phyloP scores from a whole-genome alignment of 164 flowering plant genomes.

The grape (Vitis vinifera) region ASM3070453v1 NC_081814.1:26779501-26780000 shows the following conservation, averaged over 20 bases:
- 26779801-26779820: slow-evolving; percentile 32
- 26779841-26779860: slow-evolving; percentile 44
- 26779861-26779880: slow-evolving; percentile 43
- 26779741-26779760: slow-evolving; percentile 82
- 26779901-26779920: too few species aligned
- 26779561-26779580: too few species aligned
- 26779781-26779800: slow-evolving; percentile 53
- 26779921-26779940: too few species aligned
- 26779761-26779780: slow-evolving; percentile 53
- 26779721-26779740: slow-evolving; percentile 27
- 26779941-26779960: too few species aligned
- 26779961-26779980: too few species aligned
- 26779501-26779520: slow-evolving; percentile 81
- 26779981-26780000: too few species aligned
- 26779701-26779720: slow-evolving; percentile 55
- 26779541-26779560: slow-evolving; percentile 38
- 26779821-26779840: slow-evolving; percentile 48
- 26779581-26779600: not conserved
- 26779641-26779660: slow-evolving; percentile 55
- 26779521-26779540: slow-evolving; percentile 72
- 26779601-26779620: not conserved
- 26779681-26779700: slow-evolving; percentile 46
- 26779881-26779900: too few species aligned
- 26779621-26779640: slow-evolving; percentile 58
- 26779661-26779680: slow-evolving; percentile 30